phyloP scores from a whole-genome alignment of 495 filamentous ascomycete genomes.

The Penicillium canescens region DNA sequence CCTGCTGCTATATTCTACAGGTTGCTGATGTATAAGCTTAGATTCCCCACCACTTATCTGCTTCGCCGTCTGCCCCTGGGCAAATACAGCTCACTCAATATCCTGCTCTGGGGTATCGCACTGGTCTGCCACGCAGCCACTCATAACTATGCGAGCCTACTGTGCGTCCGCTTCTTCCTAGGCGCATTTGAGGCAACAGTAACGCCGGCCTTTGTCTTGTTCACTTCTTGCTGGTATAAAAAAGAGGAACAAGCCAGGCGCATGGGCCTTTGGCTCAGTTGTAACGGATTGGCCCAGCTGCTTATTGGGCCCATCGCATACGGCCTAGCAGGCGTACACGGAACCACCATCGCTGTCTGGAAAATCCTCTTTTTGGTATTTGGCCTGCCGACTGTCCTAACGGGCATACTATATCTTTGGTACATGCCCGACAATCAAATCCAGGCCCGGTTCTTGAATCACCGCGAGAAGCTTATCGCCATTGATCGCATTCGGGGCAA shows the following conservation, averaged over 20 bases:
- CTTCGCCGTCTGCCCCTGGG: conserved; percentile 48
- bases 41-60: conserved; percentile 44
- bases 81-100: conserved; percentile 39
- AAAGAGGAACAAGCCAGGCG: conserved; percentile 47
- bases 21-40: conserved; percentile 10
- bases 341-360: conserved; percentile 26
- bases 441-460: conserved; percentile 35
- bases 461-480: conserved; percentile 41
- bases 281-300: conserved; percentile 49
- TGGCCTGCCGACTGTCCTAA: conserved; percentile 27
- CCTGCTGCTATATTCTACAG: background rate
- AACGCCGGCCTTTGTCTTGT: conserved; percentile 47
- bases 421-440: conserved; percentile 47
- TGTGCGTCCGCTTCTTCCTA: conserved; percentile 52
- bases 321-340: conserved; percentile 22
- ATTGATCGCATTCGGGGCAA: conserved; percentile 51
- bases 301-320: conserved; percentile 44
- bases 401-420: conserved; percentile 34
- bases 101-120: conserved; percentile 53
- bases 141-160: conserved; percentile 36
- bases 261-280: conserved; percentile 50
- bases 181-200: conserved; percentile 62
- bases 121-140: conserved; percentile 51
- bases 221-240: conserved; percentile 49
- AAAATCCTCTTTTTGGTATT: conserved; percentile 32